Evolutionary conservation across 2,329 filamentous ascomycete genomes (phyloP).

Genomic region (Aspergillus arachidicola): DNA sequence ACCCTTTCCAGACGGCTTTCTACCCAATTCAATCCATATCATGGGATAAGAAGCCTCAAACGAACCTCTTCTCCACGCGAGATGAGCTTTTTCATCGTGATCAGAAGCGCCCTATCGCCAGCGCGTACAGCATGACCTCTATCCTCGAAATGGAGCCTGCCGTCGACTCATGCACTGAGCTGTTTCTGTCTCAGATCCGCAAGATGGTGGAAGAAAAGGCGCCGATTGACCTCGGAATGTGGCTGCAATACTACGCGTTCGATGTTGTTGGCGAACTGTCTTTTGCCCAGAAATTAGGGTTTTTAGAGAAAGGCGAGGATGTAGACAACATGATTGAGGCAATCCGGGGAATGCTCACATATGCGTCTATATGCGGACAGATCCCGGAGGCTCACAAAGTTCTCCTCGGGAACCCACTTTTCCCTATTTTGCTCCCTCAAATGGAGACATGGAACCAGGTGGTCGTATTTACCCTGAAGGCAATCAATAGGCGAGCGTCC

Average conservation of each 20-base stretch:
- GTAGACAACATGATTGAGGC: constrained; percentile 39
- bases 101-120: constrained; percentile 25
- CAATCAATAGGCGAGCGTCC: constrained; percentile 31
- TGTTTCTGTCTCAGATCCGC: constrained; percentile 21
- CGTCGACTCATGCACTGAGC: constrained; percentile 29
- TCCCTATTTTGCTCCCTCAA: constrained; percentile 32
- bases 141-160: constrained; percentile 29
- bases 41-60: constrained; percentile 24
- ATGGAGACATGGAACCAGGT: constrained; percentile 41
- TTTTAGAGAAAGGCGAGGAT: constrained; percentile 45
- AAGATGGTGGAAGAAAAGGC: constrained; percentile 14
- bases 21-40: constrained; percentile 26
- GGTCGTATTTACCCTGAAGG: constrained; percentile 35
- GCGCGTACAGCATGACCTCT: constrained; percentile 31
- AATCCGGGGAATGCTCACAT: constrained; percentile 32
- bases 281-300: constrained; percentile 46
- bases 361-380: constrained; percentile 26
- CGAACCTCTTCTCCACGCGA: constrained; percentile 26
- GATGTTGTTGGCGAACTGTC: constrained; percentile 47
- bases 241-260: constrained; percentile 41
- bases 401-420: constrained; percentile 30
- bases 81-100: constrained; percentile 23
- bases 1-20: constrained; percentile 14
- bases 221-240: constrained; percentile 18
- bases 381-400: neutral